phyloP scores from a whole-genome alignment of 1,139 yeast genomes.

The Yarrowia galli region DNA sequence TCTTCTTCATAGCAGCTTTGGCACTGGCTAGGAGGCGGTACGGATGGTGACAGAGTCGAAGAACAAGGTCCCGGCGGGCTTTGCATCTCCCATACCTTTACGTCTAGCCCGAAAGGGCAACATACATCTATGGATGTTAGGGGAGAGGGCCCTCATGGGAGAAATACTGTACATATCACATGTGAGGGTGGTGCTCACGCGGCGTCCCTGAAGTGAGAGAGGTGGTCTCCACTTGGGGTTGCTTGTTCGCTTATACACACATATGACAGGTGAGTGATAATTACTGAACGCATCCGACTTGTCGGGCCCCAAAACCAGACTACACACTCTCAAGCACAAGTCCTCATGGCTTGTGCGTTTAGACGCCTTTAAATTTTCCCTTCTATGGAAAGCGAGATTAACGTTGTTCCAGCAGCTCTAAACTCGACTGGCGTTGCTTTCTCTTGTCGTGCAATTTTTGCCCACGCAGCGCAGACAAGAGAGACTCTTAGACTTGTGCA shows the following conservation, averaged over 20 bases:
- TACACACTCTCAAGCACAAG: too few relatives aligned
- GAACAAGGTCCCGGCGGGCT: slow-evolving; percentile 36
- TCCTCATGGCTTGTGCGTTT: slow-evolving; percentile 9
- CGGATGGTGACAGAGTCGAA: slow-evolving; percentile 10
- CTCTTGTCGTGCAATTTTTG: slow-evolving; percentile 24
- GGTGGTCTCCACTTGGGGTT: neutral
- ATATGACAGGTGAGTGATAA: too few relatives aligned
- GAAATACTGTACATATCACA: slow-evolving; percentile 23
- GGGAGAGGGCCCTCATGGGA: slow-evolving; percentile 18
- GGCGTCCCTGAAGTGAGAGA: neutral
- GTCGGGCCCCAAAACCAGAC: too few relatives aligned
- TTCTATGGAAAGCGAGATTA: slow-evolving; percentile 1
- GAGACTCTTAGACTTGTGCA: neutral
- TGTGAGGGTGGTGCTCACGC: slow-evolving; percentile 23
- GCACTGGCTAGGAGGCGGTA: slow-evolving; percentile 2
- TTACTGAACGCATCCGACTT: too few relatives aligned
- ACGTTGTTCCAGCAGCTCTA: slow-evolving; percentile 28
- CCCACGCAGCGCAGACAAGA: slow-evolving; percentile 4
- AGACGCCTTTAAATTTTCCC: slow-evolving; percentile 22
- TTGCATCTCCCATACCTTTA: slow-evolving; percentile 28
- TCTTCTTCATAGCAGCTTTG: slow-evolving; percentile 28
- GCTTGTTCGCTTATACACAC: too few relatives aligned
- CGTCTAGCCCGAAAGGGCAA: slow-evolving; percentile 37
- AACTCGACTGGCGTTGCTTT: slow-evolving; percentile 25
- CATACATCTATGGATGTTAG: slow-evolving; percentile 28